Base-by-base conservation (phyloP, 192 early-diverging fungal genomes). In the Rhizoclosmatium sp. region DNA sequence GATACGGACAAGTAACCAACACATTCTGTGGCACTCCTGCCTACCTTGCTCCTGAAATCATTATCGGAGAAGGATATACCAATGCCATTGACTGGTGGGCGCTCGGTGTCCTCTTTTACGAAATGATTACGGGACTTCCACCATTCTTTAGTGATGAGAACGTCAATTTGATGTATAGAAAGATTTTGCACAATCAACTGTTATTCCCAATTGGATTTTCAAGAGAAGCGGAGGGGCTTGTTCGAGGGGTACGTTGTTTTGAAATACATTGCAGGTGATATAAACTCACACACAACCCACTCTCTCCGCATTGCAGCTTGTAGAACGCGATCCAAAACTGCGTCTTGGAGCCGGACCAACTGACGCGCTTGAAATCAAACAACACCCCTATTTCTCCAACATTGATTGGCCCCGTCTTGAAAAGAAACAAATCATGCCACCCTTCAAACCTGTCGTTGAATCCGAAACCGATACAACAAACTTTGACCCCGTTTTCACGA, bases 81-180 rank as follows among this genome's bases (percentile, higher is more conserved):
- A 87, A 92, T 65, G 84, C 89, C 0, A 91, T 95, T 4, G 94
- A 95, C 62, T 95, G 93, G 94, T 95, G 93, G 93, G 87, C 92
- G 9, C 82, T 95, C 5, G 94, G 94, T 7, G 92, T 95, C 61
- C 79, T 95, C 56, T 82, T 94, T 31, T 95, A 92, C 69, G 87
- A 88, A 81, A 88, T 88, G 87, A 87, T 80, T 1, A 88, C 92
- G 0, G 93, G 93, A 23, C 74, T 88, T 5, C 91, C 92, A 4
- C 93, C 93, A 5, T 82, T 86, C 73, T 88, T 89, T 61, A 86
- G 84, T 23, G 85, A 87, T 31, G 78, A 77, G 51, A 89, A 89
- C 68, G 83, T 80, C 23, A 89, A 89, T 68, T 58, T 89, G 12
- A 89, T 89, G 88, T 89, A 89, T 81, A 89, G 89, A 54, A 87